Conservation (phyloP, 2,329 filamentous ascomycete genomes). For the Oidium heveae region DNA sequence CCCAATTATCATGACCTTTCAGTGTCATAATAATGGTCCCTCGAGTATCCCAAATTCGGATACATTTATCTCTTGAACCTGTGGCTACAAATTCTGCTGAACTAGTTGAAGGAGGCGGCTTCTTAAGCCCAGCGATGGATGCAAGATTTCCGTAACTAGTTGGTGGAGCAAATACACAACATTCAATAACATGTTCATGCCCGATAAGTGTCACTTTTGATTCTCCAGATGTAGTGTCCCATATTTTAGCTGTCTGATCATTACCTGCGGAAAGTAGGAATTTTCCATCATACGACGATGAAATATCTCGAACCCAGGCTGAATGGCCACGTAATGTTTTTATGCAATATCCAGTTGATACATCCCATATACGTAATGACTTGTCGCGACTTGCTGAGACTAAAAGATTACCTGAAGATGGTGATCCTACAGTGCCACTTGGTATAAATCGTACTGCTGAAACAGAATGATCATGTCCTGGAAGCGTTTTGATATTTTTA, state of each 20-base stretch:
- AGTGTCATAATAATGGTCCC: conserved; percentile 69
- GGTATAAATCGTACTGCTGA: conserved; percentile 75
- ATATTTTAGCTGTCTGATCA: conserved; percentile 58
- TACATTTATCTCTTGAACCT: conserved; percentile 71
- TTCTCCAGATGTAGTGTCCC: conserved; percentile 56
- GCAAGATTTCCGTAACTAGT: conserved; percentile 56
- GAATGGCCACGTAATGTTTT: conserved; percentile 69
- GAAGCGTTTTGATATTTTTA: conserved; percentile 79
- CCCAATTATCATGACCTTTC: conserved; percentile 82
- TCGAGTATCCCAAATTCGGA: conserved; percentile 67
- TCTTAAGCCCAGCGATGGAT: conserved; percentile 56
- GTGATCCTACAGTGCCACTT: conserved; percentile 51
- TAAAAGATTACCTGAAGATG: conserved; percentile 59
- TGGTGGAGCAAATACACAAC: conserved; percentile 64
- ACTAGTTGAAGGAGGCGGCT: conserved; percentile 46
- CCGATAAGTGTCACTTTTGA: conserved; percentile 58
- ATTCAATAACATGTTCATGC: conserved; percentile 69
- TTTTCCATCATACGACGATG: conserved; percentile 57
- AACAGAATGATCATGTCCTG: conserved; percentile 80
- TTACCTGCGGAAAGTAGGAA: conserved; percentile 65
- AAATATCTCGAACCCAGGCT: conserved; percentile 80
- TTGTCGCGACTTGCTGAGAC: conserved; percentile 72
- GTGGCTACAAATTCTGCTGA: conserved; percentile 77
- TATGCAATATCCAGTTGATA: conserved; percentile 75
- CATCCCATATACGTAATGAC: conserved; percentile 73